A percentile compares a stretch with the other conserved stretches of the same genome.
Evolutionary conservation across 768 basidiomycete genomes (phyloP).

Genomic region (Tricholoma hemisulphureum): DNA sequence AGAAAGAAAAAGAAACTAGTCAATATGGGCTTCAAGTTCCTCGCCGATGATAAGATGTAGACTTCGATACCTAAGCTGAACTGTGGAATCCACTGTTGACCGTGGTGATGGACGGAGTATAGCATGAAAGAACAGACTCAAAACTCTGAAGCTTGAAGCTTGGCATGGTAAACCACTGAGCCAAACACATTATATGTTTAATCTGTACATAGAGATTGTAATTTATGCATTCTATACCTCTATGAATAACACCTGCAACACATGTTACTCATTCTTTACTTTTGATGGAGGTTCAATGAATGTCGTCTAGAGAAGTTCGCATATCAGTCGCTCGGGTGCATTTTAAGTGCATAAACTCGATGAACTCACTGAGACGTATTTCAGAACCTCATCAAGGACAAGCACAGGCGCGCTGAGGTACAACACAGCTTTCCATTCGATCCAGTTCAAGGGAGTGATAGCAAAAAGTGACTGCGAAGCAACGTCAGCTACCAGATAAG

Average conservation of each 20-base stretch:
- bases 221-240: conserved; percentile 16
- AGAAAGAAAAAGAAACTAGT: too few species aligned
- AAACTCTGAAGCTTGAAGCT: too few species aligned
- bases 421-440: conserved; percentile 93
- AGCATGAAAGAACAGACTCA: too few species aligned
- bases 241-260: conserved; percentile 3
- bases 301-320: conserved; percentile 39
- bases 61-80: too few species aligned
- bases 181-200: too few species aligned
- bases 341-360: neutral
- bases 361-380: conserved; percentile 68
- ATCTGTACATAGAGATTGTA: too few species aligned
- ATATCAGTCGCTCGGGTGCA: neutral
- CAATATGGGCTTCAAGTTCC: too few species aligned
- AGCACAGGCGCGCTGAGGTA: conserved; percentile 86
- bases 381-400: conserved; percentile 86
- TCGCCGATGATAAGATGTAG: too few species aligned
- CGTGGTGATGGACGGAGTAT: too few species aligned
- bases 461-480: conserved; percentile 71
- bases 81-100: too few species aligned
- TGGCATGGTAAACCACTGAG: too few species aligned
- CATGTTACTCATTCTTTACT: conserved; percentile 44
- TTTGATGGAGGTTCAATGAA: conserved; percentile 57
- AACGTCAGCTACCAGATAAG: neutral
- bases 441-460: conserved; percentile 91